phyloP scores from a whole-genome alignment of 306 rosid genomes.

The Dryas alaskensis region DNA sequence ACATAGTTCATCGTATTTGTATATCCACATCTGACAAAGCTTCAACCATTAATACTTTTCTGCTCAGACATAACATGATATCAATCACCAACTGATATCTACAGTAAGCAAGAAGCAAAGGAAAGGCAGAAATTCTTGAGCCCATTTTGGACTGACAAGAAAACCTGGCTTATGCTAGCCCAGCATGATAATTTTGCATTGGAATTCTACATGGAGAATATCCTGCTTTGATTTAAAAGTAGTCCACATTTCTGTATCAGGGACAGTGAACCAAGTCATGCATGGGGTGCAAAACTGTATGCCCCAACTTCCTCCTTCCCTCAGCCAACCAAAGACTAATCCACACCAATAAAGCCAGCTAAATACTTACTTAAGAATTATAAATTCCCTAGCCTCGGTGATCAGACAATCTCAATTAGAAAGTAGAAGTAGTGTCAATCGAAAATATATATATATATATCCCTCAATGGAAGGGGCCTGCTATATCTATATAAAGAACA shows the following conservation, averaged over 20 bases:
- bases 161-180: background rate
- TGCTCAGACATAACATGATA: background rate
- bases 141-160: background rate
- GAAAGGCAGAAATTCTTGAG: background rate
- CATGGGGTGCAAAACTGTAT: background rate
- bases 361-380: background rate
- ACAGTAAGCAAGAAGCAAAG: background rate
- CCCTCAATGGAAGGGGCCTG: too few species aligned
- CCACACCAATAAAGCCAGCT: background rate
- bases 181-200: background rate
- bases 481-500: too few species aligned
- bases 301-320: background rate
- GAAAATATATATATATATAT: background rate
- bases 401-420: background rate
- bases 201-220: background rate
- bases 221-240: background rate
- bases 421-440: background rate
- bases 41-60: background rate
- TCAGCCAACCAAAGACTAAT: constrained; percentile 1
- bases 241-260: background rate
- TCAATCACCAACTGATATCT: background rate
- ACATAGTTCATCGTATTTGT: background rate
- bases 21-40: background rate
- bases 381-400: background rate
- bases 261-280: background rate